Evolutionary conservation across 2,329 filamentous ascomycete species (phyloP).

Genomic region (Colletotrichum noveboracense): DNA sequence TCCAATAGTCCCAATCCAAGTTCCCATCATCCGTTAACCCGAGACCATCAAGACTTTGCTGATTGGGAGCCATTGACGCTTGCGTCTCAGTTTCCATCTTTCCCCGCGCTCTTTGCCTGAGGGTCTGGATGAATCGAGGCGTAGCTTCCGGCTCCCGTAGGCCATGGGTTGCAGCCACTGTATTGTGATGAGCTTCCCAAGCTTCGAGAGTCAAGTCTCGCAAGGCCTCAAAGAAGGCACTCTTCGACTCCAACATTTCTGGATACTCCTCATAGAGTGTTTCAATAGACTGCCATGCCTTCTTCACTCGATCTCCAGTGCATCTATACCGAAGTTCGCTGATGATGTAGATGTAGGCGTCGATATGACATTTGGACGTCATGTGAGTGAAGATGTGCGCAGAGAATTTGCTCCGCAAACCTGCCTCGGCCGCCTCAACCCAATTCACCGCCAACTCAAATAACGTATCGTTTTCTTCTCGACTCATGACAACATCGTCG

Average conservation of each 20-base stretch:
- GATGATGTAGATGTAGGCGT: constrained; percentile 34
- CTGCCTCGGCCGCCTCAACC: constrained; percentile 27
- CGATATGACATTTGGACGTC: constrained; percentile 29
- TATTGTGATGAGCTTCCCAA: not conserved
- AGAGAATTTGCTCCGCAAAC: constrained; percentile 29
- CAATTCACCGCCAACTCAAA: constrained; percentile 28
- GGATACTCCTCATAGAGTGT: constrained; percentile 28
- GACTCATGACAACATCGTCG: constrained; percentile 18
- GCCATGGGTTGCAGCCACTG: not conserved
- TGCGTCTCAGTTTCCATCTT: not conserved
- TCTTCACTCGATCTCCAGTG: constrained; percentile 16
- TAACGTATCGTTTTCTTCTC: constrained; percentile 26
- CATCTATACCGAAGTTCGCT: constrained; percentile 32
- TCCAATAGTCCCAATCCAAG: constrained; percentile 16
- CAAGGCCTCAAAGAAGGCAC: not conserved
- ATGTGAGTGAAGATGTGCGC: constrained; percentile 32
- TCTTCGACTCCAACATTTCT: constrained; percentile 5
- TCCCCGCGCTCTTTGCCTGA: not conserved
- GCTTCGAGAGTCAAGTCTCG: not conserved
- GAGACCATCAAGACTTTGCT: not conserved
- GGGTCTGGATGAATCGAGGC: not conserved
- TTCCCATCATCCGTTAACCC: not conserved
- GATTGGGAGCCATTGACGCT: not conserved
- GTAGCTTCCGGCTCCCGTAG: not conserved
- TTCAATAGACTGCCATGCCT: constrained; percentile 32